A percentile compares a stretch with the other conserved stretches of the same genome.
Conservation (phyloP, 176 grass and related monocot genomes). For the Neostapfia colusana region DNA sequence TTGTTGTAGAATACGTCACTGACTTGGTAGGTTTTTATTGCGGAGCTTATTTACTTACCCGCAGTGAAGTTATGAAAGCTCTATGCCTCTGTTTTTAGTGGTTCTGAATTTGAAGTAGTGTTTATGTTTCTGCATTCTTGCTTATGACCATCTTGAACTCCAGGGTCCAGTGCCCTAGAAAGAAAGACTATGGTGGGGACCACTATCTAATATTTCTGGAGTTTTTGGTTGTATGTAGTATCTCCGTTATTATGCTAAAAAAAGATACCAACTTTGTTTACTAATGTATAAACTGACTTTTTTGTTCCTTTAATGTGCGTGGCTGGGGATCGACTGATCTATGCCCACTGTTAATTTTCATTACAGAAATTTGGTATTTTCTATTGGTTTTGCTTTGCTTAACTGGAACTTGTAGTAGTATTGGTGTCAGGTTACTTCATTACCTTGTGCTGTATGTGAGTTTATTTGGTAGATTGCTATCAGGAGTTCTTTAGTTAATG, state of each 20-base stretch:
- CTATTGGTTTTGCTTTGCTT: background rate
- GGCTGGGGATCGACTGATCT: background rate
- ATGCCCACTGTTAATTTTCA: background rate
- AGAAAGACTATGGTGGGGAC: background rate
- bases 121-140: background rate
- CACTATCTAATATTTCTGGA: background rate
- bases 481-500: background rate
- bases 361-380: background rate
- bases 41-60: background rate
- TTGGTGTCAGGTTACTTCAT: background rate
- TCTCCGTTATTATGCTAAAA: background rate
- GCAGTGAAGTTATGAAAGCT: background rate
- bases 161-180: background rate
- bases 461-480: background rate
- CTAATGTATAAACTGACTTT: background rate
- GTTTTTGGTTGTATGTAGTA: background rate
- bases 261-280: background rate
- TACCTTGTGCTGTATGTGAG: background rate
- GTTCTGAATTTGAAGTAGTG: background rate
- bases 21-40: slow-evolving; percentile 67
- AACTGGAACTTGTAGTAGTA: background rate
- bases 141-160: background rate
- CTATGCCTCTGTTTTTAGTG: background rate
- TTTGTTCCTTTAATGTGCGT: background rate
- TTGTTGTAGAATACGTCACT: slow-evolving; percentile 92